Percentiles rank a stretch among this genome's conserved stretches.
These are phyloP conservation scores for Rubia yunnanensis DNA, from an alignment of 257 asterid species.

Conservation along the genomic window DNA sequence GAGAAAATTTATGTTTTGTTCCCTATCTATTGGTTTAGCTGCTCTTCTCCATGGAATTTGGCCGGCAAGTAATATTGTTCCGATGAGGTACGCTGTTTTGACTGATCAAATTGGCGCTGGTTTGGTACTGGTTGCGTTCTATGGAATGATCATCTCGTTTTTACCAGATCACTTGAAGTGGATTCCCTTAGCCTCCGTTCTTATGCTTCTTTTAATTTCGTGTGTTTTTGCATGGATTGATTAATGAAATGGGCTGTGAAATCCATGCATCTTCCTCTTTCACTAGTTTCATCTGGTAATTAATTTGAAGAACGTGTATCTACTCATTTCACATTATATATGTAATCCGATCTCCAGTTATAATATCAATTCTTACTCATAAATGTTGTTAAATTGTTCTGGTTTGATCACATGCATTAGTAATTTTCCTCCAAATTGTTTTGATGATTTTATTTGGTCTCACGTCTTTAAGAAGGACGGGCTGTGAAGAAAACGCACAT, in stretches of 20 bases:
- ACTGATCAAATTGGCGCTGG: background rate
- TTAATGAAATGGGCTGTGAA: too few species aligned
- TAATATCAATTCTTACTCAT: background rate
- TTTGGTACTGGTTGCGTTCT: background rate
- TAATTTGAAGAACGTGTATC: too few species aligned
- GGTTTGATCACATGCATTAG: too few species aligned
- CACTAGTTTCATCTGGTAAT: too few species aligned
- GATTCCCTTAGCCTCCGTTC: background rate
- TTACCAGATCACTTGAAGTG: background rate
- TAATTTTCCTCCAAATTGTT: too few species aligned
- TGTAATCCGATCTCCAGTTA: background rate
- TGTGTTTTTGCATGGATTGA: background rate
- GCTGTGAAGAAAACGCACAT: too few species aligned
- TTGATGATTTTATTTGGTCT: too few species aligned
- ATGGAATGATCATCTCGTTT: background rate
- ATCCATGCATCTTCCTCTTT: too few species aligned
- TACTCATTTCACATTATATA: background rate
- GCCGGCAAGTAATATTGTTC: background rate
- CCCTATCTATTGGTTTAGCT: background rate
- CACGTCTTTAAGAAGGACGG: too few species aligned
- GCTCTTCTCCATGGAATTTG: background rate
- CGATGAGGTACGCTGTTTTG: background rate
- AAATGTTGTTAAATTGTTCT: background rate
- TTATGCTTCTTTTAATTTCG: background rate
- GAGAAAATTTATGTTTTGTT: background rate